Base-by-base conservation (phyloP, 2,329 filamentous ascomycete species). In the Apiospora pterosperma region DNA sequence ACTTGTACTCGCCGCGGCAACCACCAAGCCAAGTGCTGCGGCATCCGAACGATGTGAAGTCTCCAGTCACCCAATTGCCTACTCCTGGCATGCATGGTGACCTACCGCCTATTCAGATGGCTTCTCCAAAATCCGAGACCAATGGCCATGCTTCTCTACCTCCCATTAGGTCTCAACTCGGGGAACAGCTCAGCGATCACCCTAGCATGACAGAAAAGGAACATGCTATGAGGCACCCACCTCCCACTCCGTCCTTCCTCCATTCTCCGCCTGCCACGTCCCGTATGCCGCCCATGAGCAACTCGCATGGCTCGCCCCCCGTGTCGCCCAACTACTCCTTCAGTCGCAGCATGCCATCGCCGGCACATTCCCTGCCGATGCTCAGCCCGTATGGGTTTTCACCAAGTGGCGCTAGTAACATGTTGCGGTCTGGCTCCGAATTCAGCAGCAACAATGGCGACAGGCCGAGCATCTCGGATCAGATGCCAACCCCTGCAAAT, bases 321-420 rank as follows among this genome's bases (percentile, higher is more conserved):
- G 77, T 82, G 16, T 87, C 84, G 4, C 82, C 84, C 19, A 79
- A 81, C 62, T 82, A 85, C 21, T 73, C 72, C 21, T 84, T 80
- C 65, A 73, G 75, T n/a, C 75, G 77, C 65, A 80, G 79, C 41
- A 76, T 84, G 16, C 77, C 79, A 5, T 86, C 84, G 10, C 83
- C 84, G 3, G 70, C 72, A n/a, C 78, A 78, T 55, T 78, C 78
- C 4, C 65, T 81, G 8, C 71, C 78, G n/a, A 73, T 73, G 16
- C 72, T 77, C 28, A 80, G 79, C 44, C 77, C 76, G 16, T 81
- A 79, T 66, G 64, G 21, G 71, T 63, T 74, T 25, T 36, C 36
- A 19, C 28, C 38, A 3, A 6, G 6, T 72, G 62, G 69, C 59
- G 69, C 48, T 11, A 28, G 65, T 42, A 71, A 65, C 61, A 59